These are phyloP conservation scores for Botrytis fragariae DNA, from an alignment of 2,329 filamentous ascomycete species.

Conservation along the genomic window DNA sequence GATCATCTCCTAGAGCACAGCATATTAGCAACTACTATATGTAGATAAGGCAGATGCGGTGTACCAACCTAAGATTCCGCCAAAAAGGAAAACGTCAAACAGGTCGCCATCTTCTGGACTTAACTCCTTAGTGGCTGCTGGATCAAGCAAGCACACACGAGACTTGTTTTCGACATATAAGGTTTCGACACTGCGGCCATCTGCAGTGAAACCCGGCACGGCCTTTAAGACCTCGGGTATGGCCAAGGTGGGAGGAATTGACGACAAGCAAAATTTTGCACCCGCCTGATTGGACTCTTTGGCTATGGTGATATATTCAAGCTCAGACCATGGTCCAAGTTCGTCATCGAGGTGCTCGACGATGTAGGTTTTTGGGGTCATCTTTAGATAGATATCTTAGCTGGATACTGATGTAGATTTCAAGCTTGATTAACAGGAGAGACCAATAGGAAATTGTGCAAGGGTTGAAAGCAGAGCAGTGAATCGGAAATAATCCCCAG, in stretches of 20 bases:
- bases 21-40: conserved; percentile 26
- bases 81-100: conserved; percentile 93
- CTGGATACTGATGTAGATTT: conserved; percentile 2
- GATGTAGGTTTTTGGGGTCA: conserved; percentile 72
- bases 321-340: conserved; percentile 86
- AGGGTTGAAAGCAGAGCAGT: conserved; percentile 13
- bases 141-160: conserved; percentile 85
- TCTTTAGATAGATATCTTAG: conserved; percentile 31
- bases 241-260: conserved; percentile 67
- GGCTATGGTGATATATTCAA: conserved; percentile 89
- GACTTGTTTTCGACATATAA: conserved; percentile 71
- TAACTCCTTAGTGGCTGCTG: conserved; percentile 76
- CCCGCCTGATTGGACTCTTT: conserved; percentile 68
- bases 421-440: not conserved
- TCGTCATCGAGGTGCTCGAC: conserved; percentile 97
- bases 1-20: conserved; percentile 71
- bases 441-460: conserved; percentile 13
- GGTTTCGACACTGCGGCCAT: conserved; percentile 76
- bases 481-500: conserved; percentile 28
- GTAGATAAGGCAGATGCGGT: conserved; percentile 8
- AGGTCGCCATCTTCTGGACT: conserved; percentile 74
- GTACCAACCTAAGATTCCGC: conserved; percentile 80
- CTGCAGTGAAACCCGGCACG: conserved; percentile 64
- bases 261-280: conserved; percentile 77
- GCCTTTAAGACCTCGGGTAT: conserved; percentile 57